These are phyloP conservation scores for Penicillium maclennaniae DNA, from an alignment of 495 filamentous ascomycete genomes.

Conservation along the genomic window DNA sequence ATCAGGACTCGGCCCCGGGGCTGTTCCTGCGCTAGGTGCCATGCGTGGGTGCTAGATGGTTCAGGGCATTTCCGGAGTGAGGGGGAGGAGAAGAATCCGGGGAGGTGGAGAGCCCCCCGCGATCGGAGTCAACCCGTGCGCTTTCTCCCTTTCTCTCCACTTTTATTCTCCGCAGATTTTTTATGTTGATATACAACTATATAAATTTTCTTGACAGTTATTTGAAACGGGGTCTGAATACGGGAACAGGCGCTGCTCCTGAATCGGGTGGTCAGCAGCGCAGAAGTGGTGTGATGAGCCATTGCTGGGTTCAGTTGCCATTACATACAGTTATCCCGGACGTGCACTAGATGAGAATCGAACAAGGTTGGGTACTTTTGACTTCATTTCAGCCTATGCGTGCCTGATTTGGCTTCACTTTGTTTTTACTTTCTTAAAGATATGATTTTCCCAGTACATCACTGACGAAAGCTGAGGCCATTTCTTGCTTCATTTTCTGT, in stretches of 20 bases:
- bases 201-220: too few relatives aligned
- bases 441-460: neutral
- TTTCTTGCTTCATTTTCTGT: neutral
- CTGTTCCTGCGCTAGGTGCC: constrained; percentile 18
- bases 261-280: constrained; percentile 5
- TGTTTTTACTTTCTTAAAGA: neutral
- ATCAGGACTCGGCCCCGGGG: constrained; percentile 12
- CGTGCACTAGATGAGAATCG: neutral
- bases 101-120: constrained; percentile 1
- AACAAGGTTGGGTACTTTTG: neutral
- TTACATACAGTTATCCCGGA: constrained; percentile 3
- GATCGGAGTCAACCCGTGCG: constrained; percentile 1
- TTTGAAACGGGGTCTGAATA: neutral
- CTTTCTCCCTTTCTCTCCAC: neutral
- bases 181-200: neutral
- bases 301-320: constrained; percentile 10
- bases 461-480: neutral
- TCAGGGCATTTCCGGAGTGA: neutral
- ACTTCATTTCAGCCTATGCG: neutral
- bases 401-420: too few relatives aligned
- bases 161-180: neutral
- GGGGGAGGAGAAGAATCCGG: constrained; percentile 13
- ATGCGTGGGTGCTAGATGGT: constrained; percentile 5
- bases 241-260: neutral
- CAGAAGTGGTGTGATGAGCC: constrained; percentile 7